Base-by-base conservation (phyloP, 306 rosid species). In the Parietaria judaica region DNA sequence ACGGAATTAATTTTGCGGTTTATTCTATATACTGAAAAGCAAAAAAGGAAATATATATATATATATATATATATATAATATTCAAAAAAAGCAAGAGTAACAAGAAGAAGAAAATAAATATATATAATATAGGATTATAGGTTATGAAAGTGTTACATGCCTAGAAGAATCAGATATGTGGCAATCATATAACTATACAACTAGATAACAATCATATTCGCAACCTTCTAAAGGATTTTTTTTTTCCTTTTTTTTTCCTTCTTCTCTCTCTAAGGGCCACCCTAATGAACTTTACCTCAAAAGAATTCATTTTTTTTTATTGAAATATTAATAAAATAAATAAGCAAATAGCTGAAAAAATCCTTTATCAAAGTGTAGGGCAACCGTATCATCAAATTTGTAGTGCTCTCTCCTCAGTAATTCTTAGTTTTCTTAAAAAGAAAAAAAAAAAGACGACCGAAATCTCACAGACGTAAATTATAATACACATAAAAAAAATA, bases 181-280 rank as follows among this genome's bases (percentile, higher is more conserved):
- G 76, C 73, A 50, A 45, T 67, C 78, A 69, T 64, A 58, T 67
- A 70, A 76, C 85, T 74, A 70, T 74, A 76, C 85, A 81, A 74
- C 74, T 71, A 60, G 75, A 61, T 75, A 11, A 62, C 72, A 74
- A 77, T 79, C 71, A 74, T 81, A 79, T 65, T 74, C 78, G 64
- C 69, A 68, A 70, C 67, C 79, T 76, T 78, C 75, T 56, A 67
- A 71, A 75, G 73, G 48, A 64, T 68, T 51, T 54, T 60, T 75
- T 75, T 69, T 64, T 60, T 64, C 70, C 64, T 57, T 14, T 50
- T 50, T 50, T 50, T 50, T 8, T 49, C 14, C 14, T 56, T 72
- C 70, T 65, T 59, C 60, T 64, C 69, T 66, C 53, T 48, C 16
- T 44, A 51, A 51, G 66, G 72, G 45, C 64, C 79, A 67, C 85